Conservation (phyloP, 2,329 filamentous ascomycete species). For the Aspergillus transmontanensis region DNA sequence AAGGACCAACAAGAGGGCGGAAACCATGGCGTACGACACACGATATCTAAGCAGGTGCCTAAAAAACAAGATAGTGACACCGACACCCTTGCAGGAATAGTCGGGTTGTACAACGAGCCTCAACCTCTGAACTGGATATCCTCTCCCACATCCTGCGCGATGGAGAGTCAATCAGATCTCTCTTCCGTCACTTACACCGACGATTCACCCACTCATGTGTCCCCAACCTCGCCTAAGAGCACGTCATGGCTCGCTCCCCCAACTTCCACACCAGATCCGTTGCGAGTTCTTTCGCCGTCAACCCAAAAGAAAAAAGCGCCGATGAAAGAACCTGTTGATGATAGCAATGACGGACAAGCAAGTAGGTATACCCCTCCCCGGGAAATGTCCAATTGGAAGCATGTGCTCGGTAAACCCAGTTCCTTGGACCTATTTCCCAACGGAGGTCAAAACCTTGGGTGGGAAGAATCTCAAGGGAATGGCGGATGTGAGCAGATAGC, state of each 20-base stretch:
- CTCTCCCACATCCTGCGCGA: not conserved
- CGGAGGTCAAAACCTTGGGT: not conserved
- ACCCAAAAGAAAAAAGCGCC: not conserved
- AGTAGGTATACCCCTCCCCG: slow-evolving; percentile 1
- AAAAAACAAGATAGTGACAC: not conserved
- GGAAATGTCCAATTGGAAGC: slow-evolving; percentile 6
- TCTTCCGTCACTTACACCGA: not conserved
- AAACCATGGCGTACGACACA: not conserved
- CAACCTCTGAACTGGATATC: not conserved
- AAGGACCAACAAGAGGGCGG: not conserved
- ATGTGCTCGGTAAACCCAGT: not conserved
- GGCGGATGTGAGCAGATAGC: slow-evolving; percentile 4
- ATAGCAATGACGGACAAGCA: not conserved
- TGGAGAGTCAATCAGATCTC: not conserved
- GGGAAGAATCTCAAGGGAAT: not conserved
- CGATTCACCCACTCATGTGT: not conserved
- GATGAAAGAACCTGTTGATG: not conserved
- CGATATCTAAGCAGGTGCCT: no score
- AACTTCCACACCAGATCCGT: not conserved
- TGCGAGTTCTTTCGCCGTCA: not conserved
- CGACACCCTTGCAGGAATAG: not conserved
- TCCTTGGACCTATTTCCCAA: not conserved
- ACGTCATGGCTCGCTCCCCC: not conserved
- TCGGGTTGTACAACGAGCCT: not conserved
- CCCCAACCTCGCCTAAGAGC: not conserved